Percentiles rank a stretch among this genome's conserved stretches.
Conservation (phyloP, 2,329 filamentous ascomycete species). For the Reticulascus tulasneorum region DNA sequence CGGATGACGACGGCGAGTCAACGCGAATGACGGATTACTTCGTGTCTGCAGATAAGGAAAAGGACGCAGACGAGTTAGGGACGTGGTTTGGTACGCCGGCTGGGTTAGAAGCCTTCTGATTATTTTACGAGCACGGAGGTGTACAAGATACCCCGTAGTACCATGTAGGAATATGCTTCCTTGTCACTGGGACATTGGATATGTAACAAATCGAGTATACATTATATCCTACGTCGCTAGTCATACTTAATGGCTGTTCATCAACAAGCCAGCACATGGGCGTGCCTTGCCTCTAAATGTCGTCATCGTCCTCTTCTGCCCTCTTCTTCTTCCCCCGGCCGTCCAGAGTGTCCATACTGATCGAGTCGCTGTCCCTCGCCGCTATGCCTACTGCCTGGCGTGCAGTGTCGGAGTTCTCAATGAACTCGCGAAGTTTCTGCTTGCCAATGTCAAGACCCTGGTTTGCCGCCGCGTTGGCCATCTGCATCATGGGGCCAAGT, state of each 20-base stretch:
- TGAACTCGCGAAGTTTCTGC: slow-evolving; percentile 82
- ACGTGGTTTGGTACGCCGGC: slow-evolving; percentile 79
- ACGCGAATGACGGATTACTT: slow-evolving; percentile 77
- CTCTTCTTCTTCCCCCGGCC: slow-evolving; percentile 51
- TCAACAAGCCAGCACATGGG: not conserved
- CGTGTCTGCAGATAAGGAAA: slow-evolving; percentile 33
- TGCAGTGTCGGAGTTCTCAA: slow-evolving; percentile 82
- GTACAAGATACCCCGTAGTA: not conserved
- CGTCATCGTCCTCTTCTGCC: slow-evolving; percentile 51
- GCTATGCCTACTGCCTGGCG: slow-evolving; percentile 79
- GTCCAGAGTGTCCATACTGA: slow-evolving; percentile 59
- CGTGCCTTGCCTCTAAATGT: slow-evolving; percentile 38
- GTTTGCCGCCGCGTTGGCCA: slow-evolving; percentile 81
- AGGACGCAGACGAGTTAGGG: slow-evolving; percentile 62
- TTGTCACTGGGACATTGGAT: slow-evolving; percentile 1
- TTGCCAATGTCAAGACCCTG: slow-evolving; percentile 92
- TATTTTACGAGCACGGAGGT: slow-evolving; percentile 24
- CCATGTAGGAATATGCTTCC: not conserved
- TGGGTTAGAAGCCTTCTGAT: slow-evolving; percentile 64
- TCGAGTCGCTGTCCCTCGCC: slow-evolving; percentile 40
- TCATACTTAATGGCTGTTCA: slow-evolving; percentile 1
- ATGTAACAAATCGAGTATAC: slow-evolving; percentile 8
- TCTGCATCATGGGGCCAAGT: slow-evolving; percentile 92
- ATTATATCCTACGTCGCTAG: slow-evolving; percentile 13
- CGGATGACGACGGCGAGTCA: slow-evolving; percentile 64